A percentile compares a stretch with the other conserved stretches of the same genome.
These are phyloP conservation scores for Globisporangium paddicum DNA, from an alignment of 352 stramenopile species.

Conservation along the genomic window DNA sequence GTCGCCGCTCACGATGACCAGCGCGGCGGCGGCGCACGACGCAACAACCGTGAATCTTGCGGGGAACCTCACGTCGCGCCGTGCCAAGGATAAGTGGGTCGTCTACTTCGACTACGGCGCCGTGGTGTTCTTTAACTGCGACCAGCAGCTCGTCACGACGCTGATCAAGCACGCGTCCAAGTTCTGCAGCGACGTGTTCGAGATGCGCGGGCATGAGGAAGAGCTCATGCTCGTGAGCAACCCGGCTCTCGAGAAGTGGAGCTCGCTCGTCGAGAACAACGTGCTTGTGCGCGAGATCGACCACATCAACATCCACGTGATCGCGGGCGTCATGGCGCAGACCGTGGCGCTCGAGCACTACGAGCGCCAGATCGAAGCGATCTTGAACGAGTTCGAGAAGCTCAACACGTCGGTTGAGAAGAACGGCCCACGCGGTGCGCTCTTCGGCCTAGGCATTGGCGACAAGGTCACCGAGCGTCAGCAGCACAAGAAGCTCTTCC, in stretches of 20 bases:
- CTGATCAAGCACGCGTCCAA: slow-evolving; percentile 72
- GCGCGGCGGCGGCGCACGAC: slow-evolving; percentile 13
- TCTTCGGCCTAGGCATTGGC: slow-evolving; percentile 52
- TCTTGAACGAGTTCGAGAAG: slow-evolving; percentile 92
- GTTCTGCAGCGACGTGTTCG: slow-evolving; percentile 74
- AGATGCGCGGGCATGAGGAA: slow-evolving; percentile 75
- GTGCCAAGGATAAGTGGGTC: slow-evolving; percentile 89
- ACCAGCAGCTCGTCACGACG: slow-evolving; percentile 66
- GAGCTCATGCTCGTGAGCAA: slow-evolving; percentile 72
- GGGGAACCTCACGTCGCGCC: slow-evolving; percentile 55
- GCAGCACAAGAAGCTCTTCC: slow-evolving; percentile 78
- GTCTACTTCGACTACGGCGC: slow-evolving; percentile 92
- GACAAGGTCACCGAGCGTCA: slow-evolving; percentile 58
- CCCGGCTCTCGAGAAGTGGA: slow-evolving; percentile 70
- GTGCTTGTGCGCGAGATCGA: slow-evolving; percentile 78
- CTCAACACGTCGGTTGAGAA: slow-evolving; percentile 89
- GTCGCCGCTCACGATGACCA: slow-evolving; percentile 14
- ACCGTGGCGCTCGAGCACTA: slow-evolving; percentile 96
- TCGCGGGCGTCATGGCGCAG: slow-evolving; percentile 94
- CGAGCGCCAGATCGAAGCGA: slow-evolving; percentile 93
- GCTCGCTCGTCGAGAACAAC: slow-evolving; percentile 79
- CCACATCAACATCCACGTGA: slow-evolving; percentile 88
- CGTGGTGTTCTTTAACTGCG: slow-evolving; percentile 92
- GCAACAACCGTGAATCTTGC: slow-evolving; percentile 43
- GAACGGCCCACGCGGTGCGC: slow-evolving; percentile 59